phyloP scores from a whole-genome alignment of 2,329 filamentous ascomycete species.

The Ophiostoma perfectum region DNA sequence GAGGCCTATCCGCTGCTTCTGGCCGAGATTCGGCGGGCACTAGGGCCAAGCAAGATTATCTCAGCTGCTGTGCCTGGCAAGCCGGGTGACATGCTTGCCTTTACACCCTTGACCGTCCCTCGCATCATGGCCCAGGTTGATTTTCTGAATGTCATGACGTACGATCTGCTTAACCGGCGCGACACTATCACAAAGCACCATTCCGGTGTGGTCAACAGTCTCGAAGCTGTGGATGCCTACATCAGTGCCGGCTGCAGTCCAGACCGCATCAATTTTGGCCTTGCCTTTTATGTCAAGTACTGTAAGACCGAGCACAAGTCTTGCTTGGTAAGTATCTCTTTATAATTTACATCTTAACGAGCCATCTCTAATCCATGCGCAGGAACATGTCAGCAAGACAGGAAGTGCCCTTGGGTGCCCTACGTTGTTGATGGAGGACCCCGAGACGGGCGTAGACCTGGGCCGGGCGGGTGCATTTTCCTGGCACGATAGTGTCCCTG shows the following conservation, averaged over 20 bases:
- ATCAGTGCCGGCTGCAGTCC: constrained; percentile 50
- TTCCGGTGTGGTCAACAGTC: constrained; percentile 50
- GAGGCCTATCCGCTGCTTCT: constrained; percentile 57
- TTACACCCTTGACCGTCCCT: constrained; percentile 50
- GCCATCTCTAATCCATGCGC: neutral
- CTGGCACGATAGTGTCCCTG: constrained; percentile 51
- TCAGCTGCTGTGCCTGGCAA: constrained; percentile 63
- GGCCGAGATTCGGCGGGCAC: constrained; percentile 49
- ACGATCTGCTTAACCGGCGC: constrained; percentile 70
- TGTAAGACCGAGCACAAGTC: constrained; percentile 50
- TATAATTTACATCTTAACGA: no score
- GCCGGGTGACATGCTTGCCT: constrained; percentile 61
- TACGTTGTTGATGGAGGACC: constrained; percentile 54
- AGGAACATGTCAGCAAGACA: constrained; percentile 3
- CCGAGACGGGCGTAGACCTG: constrained; percentile 53
- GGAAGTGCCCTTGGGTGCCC: constrained; percentile 50
- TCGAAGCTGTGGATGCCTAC: constrained; percentile 54
- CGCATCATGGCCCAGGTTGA: constrained; percentile 57
- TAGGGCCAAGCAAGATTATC: constrained; percentile 55
- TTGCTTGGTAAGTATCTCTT: constrained; percentile 28
- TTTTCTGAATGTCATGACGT: constrained; percentile 66
- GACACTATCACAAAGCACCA: constrained; percentile 61
- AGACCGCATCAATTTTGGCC: constrained; percentile 57
- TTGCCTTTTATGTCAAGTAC: constrained; percentile 66
- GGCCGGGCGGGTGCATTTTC: constrained; percentile 51